These are phyloP conservation scores for Ophiocytium majus DNA, from an alignment of 352 stramenopile genomes.

Conservation along the genomic window DNA sequence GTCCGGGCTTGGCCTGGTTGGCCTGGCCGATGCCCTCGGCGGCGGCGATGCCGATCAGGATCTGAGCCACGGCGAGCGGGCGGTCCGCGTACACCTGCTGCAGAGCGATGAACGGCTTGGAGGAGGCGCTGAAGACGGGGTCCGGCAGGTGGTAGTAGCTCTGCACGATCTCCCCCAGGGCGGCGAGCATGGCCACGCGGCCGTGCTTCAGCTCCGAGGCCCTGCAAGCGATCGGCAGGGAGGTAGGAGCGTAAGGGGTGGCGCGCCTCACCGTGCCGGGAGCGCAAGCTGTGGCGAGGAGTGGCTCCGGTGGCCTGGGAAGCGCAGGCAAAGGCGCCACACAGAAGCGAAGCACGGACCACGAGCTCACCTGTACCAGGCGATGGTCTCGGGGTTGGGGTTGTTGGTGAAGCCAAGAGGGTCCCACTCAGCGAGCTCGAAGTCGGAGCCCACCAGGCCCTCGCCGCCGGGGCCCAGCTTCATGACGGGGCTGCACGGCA, in stretches of 20 bases:
- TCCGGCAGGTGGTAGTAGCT: slow-evolving; percentile 55
- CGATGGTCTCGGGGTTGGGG: slow-evolving; percentile 46
- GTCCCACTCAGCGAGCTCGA: slow-evolving; percentile 52
- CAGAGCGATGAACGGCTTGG: slow-evolving; percentile 40
- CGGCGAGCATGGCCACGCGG: slow-evolving; percentile 55
- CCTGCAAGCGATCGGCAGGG: no score
- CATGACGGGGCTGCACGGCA: slow-evolving; percentile 5
- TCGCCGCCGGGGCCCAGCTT: slow-evolving; percentile 14
- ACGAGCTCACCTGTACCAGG: slow-evolving; percentile 37
- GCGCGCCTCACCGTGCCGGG: no score
- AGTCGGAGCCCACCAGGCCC: slow-evolving; percentile 53
- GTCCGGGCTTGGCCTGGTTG: slow-evolving; percentile 45
- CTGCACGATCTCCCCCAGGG: slow-evolving; percentile 56
- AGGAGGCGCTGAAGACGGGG: slow-evolving; percentile 44
- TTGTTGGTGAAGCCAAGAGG: slow-evolving; percentile 52
- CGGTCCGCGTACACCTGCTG: slow-evolving; percentile 56
- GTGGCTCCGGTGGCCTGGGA: no score
- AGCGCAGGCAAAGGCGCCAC: no score
- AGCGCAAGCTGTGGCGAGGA: no score
- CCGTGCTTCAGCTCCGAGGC: slow-evolving; percentile 59
- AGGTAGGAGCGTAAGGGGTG: no score
- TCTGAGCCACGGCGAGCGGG: slow-evolving; percentile 53
- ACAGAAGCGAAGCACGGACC: no score
- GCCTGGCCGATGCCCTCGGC: slow-evolving; percentile 50
- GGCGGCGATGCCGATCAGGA: slow-evolving; percentile 58